These are phyloP conservation scores for Penicillium sp. DNA, from an alignment of 2,329 filamentous ascomycete genomes.

Conservation along the genomic window DNA sequence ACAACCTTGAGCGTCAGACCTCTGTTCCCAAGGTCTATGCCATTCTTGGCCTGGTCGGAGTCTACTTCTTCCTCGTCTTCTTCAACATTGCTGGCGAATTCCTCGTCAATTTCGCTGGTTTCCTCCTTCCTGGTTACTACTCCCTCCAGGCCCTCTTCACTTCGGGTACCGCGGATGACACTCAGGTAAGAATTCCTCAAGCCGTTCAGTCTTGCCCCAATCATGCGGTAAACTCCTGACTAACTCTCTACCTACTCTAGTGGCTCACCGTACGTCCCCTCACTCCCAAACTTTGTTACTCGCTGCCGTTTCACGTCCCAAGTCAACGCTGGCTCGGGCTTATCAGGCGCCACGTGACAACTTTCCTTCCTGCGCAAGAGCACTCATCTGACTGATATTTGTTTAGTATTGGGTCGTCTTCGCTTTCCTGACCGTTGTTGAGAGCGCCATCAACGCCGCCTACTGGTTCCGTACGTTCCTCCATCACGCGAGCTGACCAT, in stretches of 20 bases:
- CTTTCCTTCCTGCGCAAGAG: slow-evolving; percentile 1
- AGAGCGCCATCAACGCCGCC: slow-evolving; percentile 64
- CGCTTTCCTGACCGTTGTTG: slow-evolving; percentile 64
- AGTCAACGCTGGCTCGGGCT: slow-evolving; percentile 9
- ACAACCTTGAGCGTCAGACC: slow-evolving; percentile 67
- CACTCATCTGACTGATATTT: slow-evolving; percentile 11
- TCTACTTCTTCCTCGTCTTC: slow-evolving; percentile 70
- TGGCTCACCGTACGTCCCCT: slow-evolving; percentile 58
- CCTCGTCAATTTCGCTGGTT: slow-evolving; percentile 66
- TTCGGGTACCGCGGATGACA: slow-evolving; percentile 60
- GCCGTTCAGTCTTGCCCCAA: not conserved
- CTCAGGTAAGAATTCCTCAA: slow-evolving; percentile 51
- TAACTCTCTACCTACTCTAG: slow-evolving; percentile 36
- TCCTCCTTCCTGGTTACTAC: slow-evolving; percentile 65
- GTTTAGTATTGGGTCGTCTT: slow-evolving; percentile 66
- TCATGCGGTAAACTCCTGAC: slow-evolving; percentile 1
- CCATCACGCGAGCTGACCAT: not conserved
- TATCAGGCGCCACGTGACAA: slow-evolving; percentile 27
- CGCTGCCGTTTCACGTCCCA: slow-evolving; percentile 6
- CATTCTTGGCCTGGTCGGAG: slow-evolving; percentile 61
- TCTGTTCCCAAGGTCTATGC: slow-evolving; percentile 67
- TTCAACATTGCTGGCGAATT: slow-evolving; percentile 70
- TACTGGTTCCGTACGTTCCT: slow-evolving; percentile 64
- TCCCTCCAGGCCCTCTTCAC: slow-evolving; percentile 64
- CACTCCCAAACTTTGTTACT: slow-evolving; percentile 9